Evolutionary conservation across 805 yeast species (phyloP).

Genomic region (Saturnispora galanensis): DNA sequence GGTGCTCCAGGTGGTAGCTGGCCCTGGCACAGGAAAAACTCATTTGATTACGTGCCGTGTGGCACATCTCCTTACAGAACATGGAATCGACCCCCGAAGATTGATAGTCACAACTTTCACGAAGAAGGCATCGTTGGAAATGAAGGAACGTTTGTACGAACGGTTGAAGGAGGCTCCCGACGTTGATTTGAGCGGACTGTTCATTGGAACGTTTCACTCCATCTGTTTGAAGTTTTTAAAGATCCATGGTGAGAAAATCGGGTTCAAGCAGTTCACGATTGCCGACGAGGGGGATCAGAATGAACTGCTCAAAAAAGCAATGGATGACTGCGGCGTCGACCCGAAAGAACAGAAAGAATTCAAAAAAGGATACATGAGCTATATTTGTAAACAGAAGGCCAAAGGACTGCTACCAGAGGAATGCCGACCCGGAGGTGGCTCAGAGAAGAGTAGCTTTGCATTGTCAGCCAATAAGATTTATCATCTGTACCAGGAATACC

Average conservation of each 20-base stretch:
- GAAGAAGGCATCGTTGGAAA: conserved; percentile 83
- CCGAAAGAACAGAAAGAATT: conserved; percentile 7
- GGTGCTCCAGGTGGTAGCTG: conserved; percentile 44
- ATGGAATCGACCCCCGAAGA: conserved; percentile 45
- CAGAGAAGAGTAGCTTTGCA: conserved; percentile 1
- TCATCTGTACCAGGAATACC: conserved; percentile 39
- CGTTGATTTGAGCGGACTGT: conserved; percentile 33
- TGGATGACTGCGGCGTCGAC: conserved; percentile 8
- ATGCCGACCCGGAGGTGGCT: conserved; percentile 1
- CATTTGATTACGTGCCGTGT: conserved; percentile 73
- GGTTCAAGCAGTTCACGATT: conserved; percentile 37
- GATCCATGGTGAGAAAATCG: conserved; percentile 43
- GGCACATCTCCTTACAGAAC: conserved; percentile 49
- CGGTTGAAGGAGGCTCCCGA: conserved; percentile 26
- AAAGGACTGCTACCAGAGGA: conserved; percentile 37
- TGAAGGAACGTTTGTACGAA: conserved; percentile 48
- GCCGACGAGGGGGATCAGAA: conserved; percentile 57
- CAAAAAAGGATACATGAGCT: conserved; percentile 20
- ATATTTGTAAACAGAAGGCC: conserved; percentile 51
- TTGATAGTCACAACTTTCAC: conserved; percentile 89
- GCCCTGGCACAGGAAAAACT: conserved; percentile 71
- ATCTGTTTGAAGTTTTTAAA: conserved; percentile 56
- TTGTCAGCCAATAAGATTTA: conserved; percentile 29
- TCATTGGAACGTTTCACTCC: conserved; percentile 87
- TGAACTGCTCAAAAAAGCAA: conserved; percentile 30